Evolutionary conservation across 176 grass and related monocot species (phyloP).

Genomic region (Saccharum spontaneum): DNA sequence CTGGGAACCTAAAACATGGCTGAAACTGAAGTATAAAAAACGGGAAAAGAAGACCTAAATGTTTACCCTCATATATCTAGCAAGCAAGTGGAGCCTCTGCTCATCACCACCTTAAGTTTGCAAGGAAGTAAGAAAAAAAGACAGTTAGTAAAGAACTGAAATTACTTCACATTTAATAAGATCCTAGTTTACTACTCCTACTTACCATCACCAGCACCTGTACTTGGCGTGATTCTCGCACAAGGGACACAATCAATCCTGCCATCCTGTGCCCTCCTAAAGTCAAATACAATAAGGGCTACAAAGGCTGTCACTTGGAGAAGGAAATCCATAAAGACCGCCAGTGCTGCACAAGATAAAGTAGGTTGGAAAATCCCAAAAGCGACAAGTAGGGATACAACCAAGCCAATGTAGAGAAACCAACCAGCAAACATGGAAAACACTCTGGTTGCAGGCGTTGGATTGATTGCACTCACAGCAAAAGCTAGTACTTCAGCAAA

Average conservation of each 20-base stretch:
- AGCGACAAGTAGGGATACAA: conserved; percentile 22
- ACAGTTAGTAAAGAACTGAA: conserved; percentile 24
- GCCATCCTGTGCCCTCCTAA: conserved; percentile 72
- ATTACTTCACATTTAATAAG: conserved; percentile 22
- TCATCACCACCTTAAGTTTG: conserved; percentile 46
- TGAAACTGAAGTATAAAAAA: conserved; percentile 20
- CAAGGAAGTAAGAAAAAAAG: conserved; percentile 27
- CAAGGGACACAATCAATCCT: conserved; percentile 94
- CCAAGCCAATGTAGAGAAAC: conserved; percentile 38
- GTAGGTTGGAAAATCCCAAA: conserved; percentile 32
- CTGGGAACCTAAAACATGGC: conserved; percentile 3
- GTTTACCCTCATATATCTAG: conserved; percentile 90
- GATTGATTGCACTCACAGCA: conserved; percentile 86
- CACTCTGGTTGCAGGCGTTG: conserved; percentile 88
- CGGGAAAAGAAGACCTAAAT: conserved; percentile 9
- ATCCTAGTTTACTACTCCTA: conserved; percentile 9
- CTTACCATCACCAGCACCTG: conserved; percentile 52
- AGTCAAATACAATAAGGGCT: conserved; percentile 88
- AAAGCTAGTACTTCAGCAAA: conserved; percentile 92
- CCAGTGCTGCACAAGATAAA: conserved; percentile 81
- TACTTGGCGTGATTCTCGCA: conserved; percentile 45
- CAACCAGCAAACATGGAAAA: conserved; percentile 99
- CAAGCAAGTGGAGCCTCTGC: conserved; percentile 58
- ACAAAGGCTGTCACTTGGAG: conserved; percentile 95
- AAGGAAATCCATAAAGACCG: conserved; percentile 92